A percentile compares a stretch with the other conserved stretches of the same genome.
phyloP scores from a whole-genome alignment of 2,329 filamentous ascomycete genomes.

The Cadophora gregata region DNA sequence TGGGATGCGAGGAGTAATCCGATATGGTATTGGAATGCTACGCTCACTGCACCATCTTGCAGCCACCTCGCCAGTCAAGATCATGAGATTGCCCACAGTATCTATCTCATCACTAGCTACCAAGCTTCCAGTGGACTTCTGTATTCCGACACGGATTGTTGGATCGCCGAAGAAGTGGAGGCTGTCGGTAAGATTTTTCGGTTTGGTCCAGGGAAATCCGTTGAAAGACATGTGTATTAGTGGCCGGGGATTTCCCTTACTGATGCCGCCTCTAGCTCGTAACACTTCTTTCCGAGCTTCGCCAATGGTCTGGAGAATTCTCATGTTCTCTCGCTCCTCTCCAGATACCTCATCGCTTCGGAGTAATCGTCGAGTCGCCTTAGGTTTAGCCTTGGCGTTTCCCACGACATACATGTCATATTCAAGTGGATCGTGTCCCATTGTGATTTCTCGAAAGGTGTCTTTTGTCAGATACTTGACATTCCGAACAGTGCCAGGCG shows the following conservation, averaged over 20 bases:
- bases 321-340: conserved; percentile 53
- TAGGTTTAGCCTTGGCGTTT: conserved; percentile 4
- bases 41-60: conserved; percentile 65
- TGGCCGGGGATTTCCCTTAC: neutral
- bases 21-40: conserved; percentile 64
- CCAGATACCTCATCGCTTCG: conserved; percentile 44
- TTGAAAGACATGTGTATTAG: conserved; percentile 31
- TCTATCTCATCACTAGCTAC: conserved; percentile 34
- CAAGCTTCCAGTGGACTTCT: conserved; percentile 30
- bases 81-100: conserved; percentile 60
- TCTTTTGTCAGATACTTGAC: conserved; percentile 63
- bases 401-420: conserved; percentile 28
- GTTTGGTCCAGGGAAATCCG: conserved; percentile 18
- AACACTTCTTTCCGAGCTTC: conserved; percentile 43
- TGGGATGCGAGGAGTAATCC: conserved; percentile 41
- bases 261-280: conserved; percentile 26
- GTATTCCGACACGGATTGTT: conserved; percentile 34
- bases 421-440: conserved; percentile 10
- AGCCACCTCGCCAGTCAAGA: conserved; percentile 65
- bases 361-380: neutral
- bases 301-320: conserved; percentile 55
- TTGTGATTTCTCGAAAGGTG: conserved; percentile 50
- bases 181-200: conserved; percentile 4
- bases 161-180: conserved; percentile 35
- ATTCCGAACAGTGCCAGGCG: conserved; percentile 57